Evolutionary conservation across 306 rosid genomes (phyloP).

Genomic region (Crataegus laevigata): DNA sequence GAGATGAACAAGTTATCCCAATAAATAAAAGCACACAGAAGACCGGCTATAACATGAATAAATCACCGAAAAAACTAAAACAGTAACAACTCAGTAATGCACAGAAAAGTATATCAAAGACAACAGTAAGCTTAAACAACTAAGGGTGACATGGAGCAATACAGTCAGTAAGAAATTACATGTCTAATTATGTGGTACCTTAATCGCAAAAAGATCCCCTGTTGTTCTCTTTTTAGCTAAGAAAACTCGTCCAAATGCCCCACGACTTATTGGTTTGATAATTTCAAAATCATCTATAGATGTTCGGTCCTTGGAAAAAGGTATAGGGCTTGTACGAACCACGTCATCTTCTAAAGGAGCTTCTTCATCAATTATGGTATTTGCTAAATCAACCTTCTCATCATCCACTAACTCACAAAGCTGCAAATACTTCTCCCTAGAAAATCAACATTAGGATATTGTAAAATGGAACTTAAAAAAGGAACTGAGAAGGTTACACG

Average conservation of each 20-base stretch:
- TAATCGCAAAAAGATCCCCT: conserved; percentile 96
- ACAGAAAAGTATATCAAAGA: background rate
- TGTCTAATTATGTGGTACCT: conserved; percentile 30
- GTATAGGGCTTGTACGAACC: conserved; percentile 87
- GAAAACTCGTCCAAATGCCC: conserved; percentile 99
- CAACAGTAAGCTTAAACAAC: background rate
- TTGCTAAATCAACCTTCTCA: conserved; percentile 71
- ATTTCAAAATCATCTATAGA: conserved; percentile 94
- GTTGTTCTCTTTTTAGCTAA: conserved; percentile 97
- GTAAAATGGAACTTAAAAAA: conserved; percentile 10
- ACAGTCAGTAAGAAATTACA: background rate
- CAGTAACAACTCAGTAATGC: background rate
- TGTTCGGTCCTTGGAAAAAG: conserved; percentile 85
- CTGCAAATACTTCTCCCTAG: conserved; percentile 94
- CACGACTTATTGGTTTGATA: conserved; percentile 95
- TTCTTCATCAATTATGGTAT: conserved; percentile 81
- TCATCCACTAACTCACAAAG: conserved; percentile 93
- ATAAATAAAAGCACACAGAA: background rate
- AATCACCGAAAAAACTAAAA: background rate
- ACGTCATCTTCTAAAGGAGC: conserved; percentile 83
- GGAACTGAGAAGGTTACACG: conserved; percentile 7
- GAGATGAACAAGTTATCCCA: background rate
- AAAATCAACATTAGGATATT: conserved; percentile 23
- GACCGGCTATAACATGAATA: background rate
- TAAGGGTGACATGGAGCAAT: background rate